Evolutionary conservation across 1,284 basidiomycete species (phyloP).

Genomic region (Sporisorium scitamineum): DNA sequence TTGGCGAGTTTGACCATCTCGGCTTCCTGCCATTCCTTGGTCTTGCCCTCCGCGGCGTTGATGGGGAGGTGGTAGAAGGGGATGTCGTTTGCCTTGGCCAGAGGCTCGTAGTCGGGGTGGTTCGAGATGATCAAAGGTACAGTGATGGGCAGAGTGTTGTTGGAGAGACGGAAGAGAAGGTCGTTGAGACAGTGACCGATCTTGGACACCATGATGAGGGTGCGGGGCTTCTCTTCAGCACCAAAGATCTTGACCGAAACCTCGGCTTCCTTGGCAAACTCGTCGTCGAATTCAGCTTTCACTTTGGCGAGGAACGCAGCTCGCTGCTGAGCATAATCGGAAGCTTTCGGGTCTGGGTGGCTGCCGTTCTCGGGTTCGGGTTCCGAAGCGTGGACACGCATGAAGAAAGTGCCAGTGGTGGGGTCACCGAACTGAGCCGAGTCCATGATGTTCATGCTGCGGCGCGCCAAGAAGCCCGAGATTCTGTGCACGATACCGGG

Average conservation of each 20-base stretch:
- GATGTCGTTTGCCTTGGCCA: conserved; percentile 63
- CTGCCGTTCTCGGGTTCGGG: conserved; percentile 38
- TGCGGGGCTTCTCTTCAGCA: conserved; percentile 60
- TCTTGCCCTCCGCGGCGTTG: conserved; percentile 57
- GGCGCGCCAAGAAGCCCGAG: conserved; percentile 59
- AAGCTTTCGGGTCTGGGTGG: conserved; percentile 26
- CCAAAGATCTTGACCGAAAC: conserved; percentile 56
- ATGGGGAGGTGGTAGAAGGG: conserved; percentile 68
- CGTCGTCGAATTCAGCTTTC: conserved; percentile 55
- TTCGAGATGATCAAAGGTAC: conserved; percentile 67
- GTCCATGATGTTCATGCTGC: conserved; percentile 66
- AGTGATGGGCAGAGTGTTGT: conserved; percentile 57
- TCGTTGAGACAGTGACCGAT: conserved; percentile 68
- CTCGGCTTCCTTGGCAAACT: conserved; percentile 53
- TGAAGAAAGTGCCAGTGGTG: conserved; percentile 65
- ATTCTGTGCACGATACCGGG: conserved; percentile 64
- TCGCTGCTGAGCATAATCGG: conserved; percentile 41
- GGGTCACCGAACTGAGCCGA: conserved; percentile 66
- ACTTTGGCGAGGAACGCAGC: conserved; percentile 38
- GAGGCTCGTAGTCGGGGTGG: conserved; percentile 61
- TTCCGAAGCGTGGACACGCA: conserved; percentile 65
- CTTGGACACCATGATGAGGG: conserved; percentile 67
- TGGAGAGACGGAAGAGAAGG: conserved; percentile 62
- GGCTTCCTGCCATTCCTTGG: conserved; percentile 67
- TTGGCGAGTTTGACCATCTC: conserved; percentile 61